Conservation (phyloP, 768 basidiomycete genomes). For the Pisolithus sp. region DNA sequence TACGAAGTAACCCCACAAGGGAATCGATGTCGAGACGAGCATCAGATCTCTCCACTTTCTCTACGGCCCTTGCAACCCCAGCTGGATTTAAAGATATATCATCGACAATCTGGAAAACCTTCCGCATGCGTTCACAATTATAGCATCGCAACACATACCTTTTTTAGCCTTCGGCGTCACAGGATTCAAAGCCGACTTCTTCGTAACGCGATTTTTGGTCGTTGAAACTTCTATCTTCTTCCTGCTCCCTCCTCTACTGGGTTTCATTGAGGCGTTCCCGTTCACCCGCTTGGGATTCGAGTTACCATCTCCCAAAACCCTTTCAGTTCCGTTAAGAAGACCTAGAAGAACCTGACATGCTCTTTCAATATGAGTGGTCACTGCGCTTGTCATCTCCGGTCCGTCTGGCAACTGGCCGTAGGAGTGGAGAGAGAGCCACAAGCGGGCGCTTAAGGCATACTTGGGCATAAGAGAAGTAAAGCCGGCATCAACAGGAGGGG, state of each 20-base stretch:
- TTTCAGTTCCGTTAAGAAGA: constrained; percentile 23
- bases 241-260: constrained; percentile 2
- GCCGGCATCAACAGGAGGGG: constrained; percentile 20
- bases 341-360: constrained; percentile 45
- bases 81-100: constrained; percentile 15
- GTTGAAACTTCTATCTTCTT: constrained; percentile 19
- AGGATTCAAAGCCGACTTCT: constrained; percentile 23
- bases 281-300: constrained; percentile 21
- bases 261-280: constrained; percentile 14
- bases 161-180: constrained; percentile 41
- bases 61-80: constrained; percentile 1
- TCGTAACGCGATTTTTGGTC: neutral
- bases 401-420: constrained; percentile 45
- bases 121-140: neutral
- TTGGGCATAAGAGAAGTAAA: constrained; percentile 33
- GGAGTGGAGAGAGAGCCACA: constrained; percentile 67
- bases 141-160: constrained; percentile 21
- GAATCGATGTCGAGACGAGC: constrained; percentile 21
- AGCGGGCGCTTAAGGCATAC: constrained; percentile 48
- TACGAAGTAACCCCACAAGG: constrained; percentile 50
- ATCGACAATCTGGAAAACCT: constrained; percentile 3
- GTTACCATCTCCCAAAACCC: constrained; percentile 6
- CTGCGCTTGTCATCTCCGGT: constrained; percentile 34
- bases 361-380: constrained; percentile 47
- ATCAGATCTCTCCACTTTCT: neutral